Evolutionary conservation across 495 filamentous ascomycete genomes (phyloP), one percentile per base, ranked within the genome.

Genomic region (Penicillium paxilli): DNA sequence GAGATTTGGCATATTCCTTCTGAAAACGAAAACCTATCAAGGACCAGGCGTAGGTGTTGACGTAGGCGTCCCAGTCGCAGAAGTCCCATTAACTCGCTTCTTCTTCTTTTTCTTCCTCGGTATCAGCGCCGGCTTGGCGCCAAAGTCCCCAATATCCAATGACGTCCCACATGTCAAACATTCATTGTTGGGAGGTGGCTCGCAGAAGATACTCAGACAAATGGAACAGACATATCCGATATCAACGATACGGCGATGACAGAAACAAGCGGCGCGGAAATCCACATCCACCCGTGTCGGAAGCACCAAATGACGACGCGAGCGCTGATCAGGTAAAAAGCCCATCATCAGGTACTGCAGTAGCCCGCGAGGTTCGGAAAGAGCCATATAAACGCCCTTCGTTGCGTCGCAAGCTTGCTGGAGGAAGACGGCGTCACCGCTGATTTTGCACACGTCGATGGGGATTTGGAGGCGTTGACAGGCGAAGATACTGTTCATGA

Each of bases 401-500:
- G 94, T 97, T 19, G 95, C 90, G 73, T 96, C 93, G 33, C 84
- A 86, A 9, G 93, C 94, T 69, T 98, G 94, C 60, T 98, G 91
- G 17, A 98, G 75, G 65, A 98, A 96, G n/a, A 94, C 91, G 5
- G 87, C 87, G 59, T 90, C 87, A 6, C 90, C 91, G 38, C 88
- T 83, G 9, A 98, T 79, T 51, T 95, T 87, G 51, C 91, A 83
- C 25, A 96, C 89, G 68, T 97, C 93, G 66, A 98, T 89, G 12
- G 94, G 89, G 54, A 98, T 90, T 55, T 79, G 80, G 46, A 90
- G 76, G 48, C 92, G 87, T 59, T 81, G 91, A 54, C 92, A 92
- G 9, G 94, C 95, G 71, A 98, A 98, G 35, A 97, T 96, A 58
- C 85, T 81, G 75, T 98, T 98, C 92, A 98, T 98, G 44, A 96